Evolutionary conservation across 2,329 filamentous ascomycete genomes (phyloP), one percentile per base, ranked within the genome.

Genomic region (Didymella exigua): DNA sequence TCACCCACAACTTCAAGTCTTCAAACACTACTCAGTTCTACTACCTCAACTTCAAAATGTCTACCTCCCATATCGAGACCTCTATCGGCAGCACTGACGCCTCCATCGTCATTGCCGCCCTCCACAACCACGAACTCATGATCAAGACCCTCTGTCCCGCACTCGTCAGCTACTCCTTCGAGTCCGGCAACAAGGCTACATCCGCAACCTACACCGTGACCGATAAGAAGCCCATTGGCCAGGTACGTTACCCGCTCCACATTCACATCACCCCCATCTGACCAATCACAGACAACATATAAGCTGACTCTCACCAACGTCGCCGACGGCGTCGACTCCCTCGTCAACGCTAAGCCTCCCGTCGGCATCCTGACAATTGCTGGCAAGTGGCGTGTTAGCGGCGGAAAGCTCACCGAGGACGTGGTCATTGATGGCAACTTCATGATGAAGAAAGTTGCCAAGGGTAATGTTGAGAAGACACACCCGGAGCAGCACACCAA

Each of bases 391-490:
- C 65, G 75, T 21, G 69, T 76, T 2, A 49, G n/a, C 4, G 62
- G 62, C 23, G 72, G 69, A 23, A 49, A 62, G 52, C 52, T 77
- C 30, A 63, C 58, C 21, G 75, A 77, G 61, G 72, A 76, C 21
- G 71, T 76, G 1, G 70, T 75, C n/a, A 75, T 77, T 44, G 75
- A 77, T 31, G 74, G 71, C 4, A 76, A 77, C 47, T 75, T 76
- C 31, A 69, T 76, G 68, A 75, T 75, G 70, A 76, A 76, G 70
- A 75, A 74, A 65, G 73, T 77, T 49, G 75, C 73, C 1, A 76
- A 75, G 66, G 70, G 65, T 1, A 76, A 74, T 46, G 72, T 76
- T 1, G 75, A 77, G 59, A 76, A 73, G 67, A 75, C 71, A 26
- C 73, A 76, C 54, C 74, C 74, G 1, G 67, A 65, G 58, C 74